Evolutionary conservation across 805 yeast genomes (phyloP).

Genomic region (Schwanniomyces occidentalis): DNA sequence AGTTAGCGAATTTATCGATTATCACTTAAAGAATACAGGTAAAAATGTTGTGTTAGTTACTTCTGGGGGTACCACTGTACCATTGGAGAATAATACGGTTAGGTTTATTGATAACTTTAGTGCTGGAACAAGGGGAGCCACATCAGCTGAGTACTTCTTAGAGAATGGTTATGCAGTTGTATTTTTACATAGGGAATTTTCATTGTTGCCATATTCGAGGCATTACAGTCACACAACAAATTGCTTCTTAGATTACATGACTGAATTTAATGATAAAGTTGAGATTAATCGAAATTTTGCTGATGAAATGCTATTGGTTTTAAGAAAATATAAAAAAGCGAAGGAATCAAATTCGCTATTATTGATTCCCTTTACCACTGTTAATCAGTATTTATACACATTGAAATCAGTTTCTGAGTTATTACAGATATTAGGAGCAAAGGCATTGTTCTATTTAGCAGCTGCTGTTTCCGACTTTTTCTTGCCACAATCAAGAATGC

Average conservation of each 20-base stretch:
- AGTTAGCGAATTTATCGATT: conserved; percentile 59
- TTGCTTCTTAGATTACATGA: conserved; percentile 84
- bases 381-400: conserved; percentile 89
- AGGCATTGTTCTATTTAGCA: conserved; percentile 81
- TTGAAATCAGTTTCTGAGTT: conserved; percentile 64
- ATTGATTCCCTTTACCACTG: conserved; percentile 87
- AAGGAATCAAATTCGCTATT: conserved; percentile 55
- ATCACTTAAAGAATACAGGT: conserved; percentile 44
- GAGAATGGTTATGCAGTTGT: conserved; percentile 89
- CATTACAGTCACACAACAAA: conserved; percentile 82
- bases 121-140: conserved; percentile 98
- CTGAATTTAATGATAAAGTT: conserved; percentile 53
- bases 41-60: conserved; percentile 79
- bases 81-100: conserved; percentile 94
- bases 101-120: conserved; percentile 94
- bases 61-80: conserved; percentile 97
- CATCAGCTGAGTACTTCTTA: conserved; percentile 89
- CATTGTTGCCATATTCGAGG: conserved; percentile 88
- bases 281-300: conserved; percentile 63
- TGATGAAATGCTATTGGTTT: conserved; percentile 58
- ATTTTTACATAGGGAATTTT: conserved; percentile 88
- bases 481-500: conserved; percentile 79
- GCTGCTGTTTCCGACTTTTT: conserved; percentile 98
- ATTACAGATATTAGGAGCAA: conserved; percentile 53
- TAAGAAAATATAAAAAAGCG: conserved; percentile 55